These are phyloP conservation scores for Spathaspora arborariae DNA, from an alignment of 805 yeast species.

Conservation along the genomic window DNA sequence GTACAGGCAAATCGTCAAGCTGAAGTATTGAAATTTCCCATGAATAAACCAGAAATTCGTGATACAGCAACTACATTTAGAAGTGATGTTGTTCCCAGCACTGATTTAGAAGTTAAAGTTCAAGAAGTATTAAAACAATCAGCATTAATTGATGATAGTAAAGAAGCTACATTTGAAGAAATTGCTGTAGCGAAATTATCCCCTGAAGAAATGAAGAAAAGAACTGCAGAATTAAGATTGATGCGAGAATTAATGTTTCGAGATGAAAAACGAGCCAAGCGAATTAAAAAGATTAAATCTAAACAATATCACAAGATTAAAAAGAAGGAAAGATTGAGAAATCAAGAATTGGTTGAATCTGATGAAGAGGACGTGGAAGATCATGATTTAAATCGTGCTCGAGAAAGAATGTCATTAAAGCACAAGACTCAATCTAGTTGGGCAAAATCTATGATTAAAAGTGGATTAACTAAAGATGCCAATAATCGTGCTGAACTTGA, in stretches of 20 bases:
- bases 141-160: slow-evolving; percentile 63
- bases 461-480: slow-evolving; percentile 86
- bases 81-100: slow-evolving; percentile 39
- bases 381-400: slow-evolving; percentile 73
- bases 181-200: slow-evolving; percentile 78
- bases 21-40: slow-evolving; percentile 78
- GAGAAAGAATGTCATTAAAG: slow-evolving; percentile 87
- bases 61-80: slow-evolving; percentile 51
- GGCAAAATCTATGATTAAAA: slow-evolving; percentile 86
- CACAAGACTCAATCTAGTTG: slow-evolving; percentile 86
- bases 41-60: slow-evolving; percentile 38
- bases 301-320: slow-evolving; percentile 82
- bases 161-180: slow-evolving; percentile 83
- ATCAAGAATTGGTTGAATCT: slow-evolving; percentile 63
- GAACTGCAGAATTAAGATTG: slow-evolving; percentile 78
- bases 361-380: slow-evolving; percentile 55
- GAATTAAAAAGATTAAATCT: slow-evolving; percentile 92
- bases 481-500: slow-evolving; percentile 85
- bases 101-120: slow-evolving; percentile 66
- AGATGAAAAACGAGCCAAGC: slow-evolving; percentile 85
- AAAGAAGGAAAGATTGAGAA: slow-evolving; percentile 75
- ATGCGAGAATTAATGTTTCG: slow-evolving; percentile 97
- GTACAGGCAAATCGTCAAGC: slow-evolving; percentile 78
- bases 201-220: slow-evolving; percentile 69
- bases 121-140: slow-evolving; percentile 60